Evolutionary conservation across 164 flowering plant species (phyloP), one percentile per base, ranked within the genome.

Genomic region (Berberis vulgaris): DNA sequence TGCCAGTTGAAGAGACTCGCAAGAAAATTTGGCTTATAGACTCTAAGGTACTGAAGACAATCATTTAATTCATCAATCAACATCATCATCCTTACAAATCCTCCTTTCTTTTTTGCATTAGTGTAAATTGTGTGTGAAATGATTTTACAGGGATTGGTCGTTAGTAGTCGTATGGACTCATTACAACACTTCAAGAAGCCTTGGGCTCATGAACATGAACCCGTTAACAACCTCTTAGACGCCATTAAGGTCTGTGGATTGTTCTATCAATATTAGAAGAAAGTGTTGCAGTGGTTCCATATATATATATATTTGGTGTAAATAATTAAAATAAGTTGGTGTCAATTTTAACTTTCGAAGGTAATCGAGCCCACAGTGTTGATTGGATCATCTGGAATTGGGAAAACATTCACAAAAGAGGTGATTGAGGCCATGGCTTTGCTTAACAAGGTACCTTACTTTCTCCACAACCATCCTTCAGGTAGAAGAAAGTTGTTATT

Each of bases 171-270:
- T 2, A 81, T 64, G 65, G 96, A 86, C 49, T 82, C 96, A 9
- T 91, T 94, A 47, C 96, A 88, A 73, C 93, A 91, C 78, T 94
- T 94, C 76, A 94, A 94, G 83, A 80, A 81, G 78, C 96, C 96
- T 5, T 94, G 98, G 98, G 97, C 97, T 61, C 98, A 94, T 77
- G 97, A 91, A 7, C 98, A 87, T 67, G 88, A 89, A 69, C 97
- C 97, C 4, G 73, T 87, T 43, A 81, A 67, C 47, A 75, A 75
- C 39, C 86, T 94, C 55, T 59, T 84, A 46, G 85, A 89, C 68
- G 98, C 96, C 73, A 85, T 94, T 58, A 86, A 94, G 76, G 98
- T 86, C 53, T 49, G 70, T 11, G 62, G 56, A 2, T 43, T 45
- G 57, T 68, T 73, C 65, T 72, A 26, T 26, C 26, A 26, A 26